Conservation (phyloP, 1,284 basidiomycete genomes). For the Fomitopsis schrenkii region DNA sequence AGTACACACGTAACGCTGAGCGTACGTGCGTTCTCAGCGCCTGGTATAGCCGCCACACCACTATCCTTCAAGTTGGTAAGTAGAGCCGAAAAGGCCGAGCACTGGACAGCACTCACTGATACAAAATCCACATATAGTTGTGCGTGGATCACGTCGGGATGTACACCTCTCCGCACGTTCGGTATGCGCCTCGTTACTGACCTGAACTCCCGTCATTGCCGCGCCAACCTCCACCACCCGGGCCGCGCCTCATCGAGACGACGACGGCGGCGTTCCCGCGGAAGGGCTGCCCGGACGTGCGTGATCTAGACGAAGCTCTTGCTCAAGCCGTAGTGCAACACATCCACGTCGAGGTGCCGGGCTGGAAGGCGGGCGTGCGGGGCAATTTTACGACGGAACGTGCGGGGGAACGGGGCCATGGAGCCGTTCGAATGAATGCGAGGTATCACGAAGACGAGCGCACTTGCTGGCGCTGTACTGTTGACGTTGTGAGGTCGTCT, state of each 20-base stretch:
- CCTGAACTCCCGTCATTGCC: conserved; percentile 21
- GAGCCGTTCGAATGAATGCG: conserved; percentile 31
- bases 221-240: conserved; percentile 43
- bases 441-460: too few relatives aligned
- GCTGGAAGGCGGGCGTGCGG: conserved; percentile 39
- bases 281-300: conserved; percentile 41
- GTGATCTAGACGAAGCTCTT: conserved; percentile 44
- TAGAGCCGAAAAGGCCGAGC: neutral
- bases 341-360: conserved; percentile 42
- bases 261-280: conserved; percentile 41
- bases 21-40: too few relatives aligned
- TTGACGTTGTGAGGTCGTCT: too few relatives aligned
- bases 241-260: conserved; percentile 38
- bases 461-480: too few relatives aligned
- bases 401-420: conserved; percentile 42
- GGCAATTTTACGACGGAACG: conserved; percentile 49
- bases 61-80: conserved; percentile 45
- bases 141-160: conserved; percentile 40
- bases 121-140: neutral
- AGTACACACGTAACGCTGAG: too few relatives aligned
- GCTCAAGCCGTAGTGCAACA: conserved; percentile 52
- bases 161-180: conserved; percentile 26
- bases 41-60: too few relatives aligned
- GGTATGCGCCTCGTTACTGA: neutral
- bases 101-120: neutral